A percentile compares a stretch with the other conserved stretches of the same genome.
These are phyloP conservation scores for Apophysomyces trapeziformis DNA, from an alignment of 371 early-diverging fungal genomes.

Conservation along the genomic window DNA sequence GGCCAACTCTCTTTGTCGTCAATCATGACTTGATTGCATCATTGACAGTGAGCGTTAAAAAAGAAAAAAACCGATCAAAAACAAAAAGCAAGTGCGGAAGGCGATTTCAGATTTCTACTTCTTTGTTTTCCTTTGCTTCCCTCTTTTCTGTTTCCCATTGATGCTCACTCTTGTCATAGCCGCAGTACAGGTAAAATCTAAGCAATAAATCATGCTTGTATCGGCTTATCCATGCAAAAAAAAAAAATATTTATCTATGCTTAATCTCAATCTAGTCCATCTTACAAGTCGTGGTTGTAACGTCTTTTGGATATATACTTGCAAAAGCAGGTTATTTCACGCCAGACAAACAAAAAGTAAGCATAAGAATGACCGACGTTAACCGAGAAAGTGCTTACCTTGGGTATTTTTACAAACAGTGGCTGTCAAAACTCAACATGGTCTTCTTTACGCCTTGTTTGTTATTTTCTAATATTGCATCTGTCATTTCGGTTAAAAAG, in stretches of 20 bases:
- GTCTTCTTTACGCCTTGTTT: constrained; percentile 80
- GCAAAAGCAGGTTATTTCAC: constrained; percentile 51
- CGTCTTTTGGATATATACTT: constrained; percentile 50
- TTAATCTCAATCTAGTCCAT: constrained; percentile 43
- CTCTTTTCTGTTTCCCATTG: neutral
- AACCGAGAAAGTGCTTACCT: neutral
- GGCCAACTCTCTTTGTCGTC: constrained; percentile 4
- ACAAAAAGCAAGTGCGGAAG: too few species aligned
- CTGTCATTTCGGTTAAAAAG: constrained; percentile 60
- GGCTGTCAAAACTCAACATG: constrained; percentile 70
- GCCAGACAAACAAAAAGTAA: constrained; percentile 57
- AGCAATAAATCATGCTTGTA: neutral
- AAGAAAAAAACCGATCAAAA: too few species aligned
- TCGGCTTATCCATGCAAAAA: neutral
- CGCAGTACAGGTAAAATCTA: constrained; percentile 5
- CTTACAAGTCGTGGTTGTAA: constrained; percentile 56
- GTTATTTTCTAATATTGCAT: constrained; percentile 74
- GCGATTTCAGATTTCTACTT: neutral
- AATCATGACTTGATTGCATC: neutral
- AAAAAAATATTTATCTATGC: neutral
- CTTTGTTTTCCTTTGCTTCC: neutral
- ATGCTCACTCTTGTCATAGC: constrained; percentile 14
- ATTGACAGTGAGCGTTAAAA: neutral
- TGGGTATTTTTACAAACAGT: constrained; percentile 38
- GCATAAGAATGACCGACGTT: neutral